Evolutionary conservation across 2,329 filamentous ascomycete species (phyloP), one percentile per base, ranked within the genome.

Genomic region (Shiraia bambusicola): DNA sequence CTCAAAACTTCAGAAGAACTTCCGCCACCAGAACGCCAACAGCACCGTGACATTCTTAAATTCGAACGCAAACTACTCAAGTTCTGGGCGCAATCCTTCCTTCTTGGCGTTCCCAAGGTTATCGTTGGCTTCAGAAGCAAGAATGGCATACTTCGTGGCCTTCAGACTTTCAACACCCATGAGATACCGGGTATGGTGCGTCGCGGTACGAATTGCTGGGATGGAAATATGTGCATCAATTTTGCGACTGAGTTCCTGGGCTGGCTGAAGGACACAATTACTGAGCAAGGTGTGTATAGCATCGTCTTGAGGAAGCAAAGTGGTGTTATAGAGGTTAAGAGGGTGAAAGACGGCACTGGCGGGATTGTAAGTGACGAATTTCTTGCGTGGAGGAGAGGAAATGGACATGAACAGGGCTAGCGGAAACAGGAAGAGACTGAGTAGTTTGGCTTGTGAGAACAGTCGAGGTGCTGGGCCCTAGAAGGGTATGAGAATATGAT

Each of bases 21-120:
- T 35, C 59, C 58, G 2, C 52, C 54, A 2, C 47, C 47, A 3
- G 57, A 61, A 5, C 49, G 56, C 15, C 76, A 76, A 37, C 79
- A 79, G 46, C 77, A 84, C 2, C 78, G 81, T 33, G 87, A 93
- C 58, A 76, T 82, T 61, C 70, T 84, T 14, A 86, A 83, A 49
- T 95, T 92, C 64, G 88, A 96, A 69, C 81, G 87, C 34, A 97
- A 97, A 66, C 78, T 97, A 40, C 80, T 95, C 69, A 94, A 94
- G 61, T 95, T 92, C 71, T 98, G 93, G 93, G 88, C 92, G 11
- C 93, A 97, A 68, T 95, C 88, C 0, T 98, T 95, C 63, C 76
- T 98, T 2, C 83, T 98, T 2, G 92, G 92, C 28, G 91, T 97
- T 1, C 89, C 90, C 0, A 93, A 85, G 54, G 88, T 98, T 52